These are phyloP conservation scores for Arabidopsis lyrata DNA, from an alignment of 441 rosid genomes.

Conservation along the genomic window DNA sequence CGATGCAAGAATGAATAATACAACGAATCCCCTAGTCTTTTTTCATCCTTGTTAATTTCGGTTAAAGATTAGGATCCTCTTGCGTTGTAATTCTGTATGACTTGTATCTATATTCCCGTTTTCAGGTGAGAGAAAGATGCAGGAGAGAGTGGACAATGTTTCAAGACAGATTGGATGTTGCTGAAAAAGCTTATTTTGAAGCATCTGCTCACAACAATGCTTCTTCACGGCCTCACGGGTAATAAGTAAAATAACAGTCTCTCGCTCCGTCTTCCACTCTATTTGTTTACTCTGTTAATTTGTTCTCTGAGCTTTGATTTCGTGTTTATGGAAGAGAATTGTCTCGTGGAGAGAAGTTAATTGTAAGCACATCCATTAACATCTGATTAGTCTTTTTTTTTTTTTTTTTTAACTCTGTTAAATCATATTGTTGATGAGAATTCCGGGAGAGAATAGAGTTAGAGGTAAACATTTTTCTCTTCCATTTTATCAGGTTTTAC, in stretches of 20 bases:
- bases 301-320: not conserved
- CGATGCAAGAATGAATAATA: too few relatives aligned
- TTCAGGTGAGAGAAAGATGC: constrained; percentile 88
- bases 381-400: not conserved
- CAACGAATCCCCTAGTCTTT: not conserved
- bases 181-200: constrained; percentile 69
- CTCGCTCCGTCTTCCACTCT: not conserved
- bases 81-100: not conserved
- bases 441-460: not conserved
- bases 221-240: constrained; percentile 36
- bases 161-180: constrained; percentile 65
- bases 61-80: not conserved
- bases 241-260: not conserved
- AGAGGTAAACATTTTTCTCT: not conserved
- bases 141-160: constrained; percentile 87
- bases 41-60: not conserved
- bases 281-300: not conserved
- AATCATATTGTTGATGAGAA: not conserved
- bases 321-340: not conserved
- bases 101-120: not conserved
- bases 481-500: not conserved
- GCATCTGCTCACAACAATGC: constrained; percentile 41
- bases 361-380: not conserved
- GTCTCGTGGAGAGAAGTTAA: not conserved
- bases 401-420: not conserved